Percentiles rank a stretch among this genome's conserved stretches.
phyloP scores from a whole-genome alignment of 139 green algal species.

The Ettlia oleoabundans region DNA sequence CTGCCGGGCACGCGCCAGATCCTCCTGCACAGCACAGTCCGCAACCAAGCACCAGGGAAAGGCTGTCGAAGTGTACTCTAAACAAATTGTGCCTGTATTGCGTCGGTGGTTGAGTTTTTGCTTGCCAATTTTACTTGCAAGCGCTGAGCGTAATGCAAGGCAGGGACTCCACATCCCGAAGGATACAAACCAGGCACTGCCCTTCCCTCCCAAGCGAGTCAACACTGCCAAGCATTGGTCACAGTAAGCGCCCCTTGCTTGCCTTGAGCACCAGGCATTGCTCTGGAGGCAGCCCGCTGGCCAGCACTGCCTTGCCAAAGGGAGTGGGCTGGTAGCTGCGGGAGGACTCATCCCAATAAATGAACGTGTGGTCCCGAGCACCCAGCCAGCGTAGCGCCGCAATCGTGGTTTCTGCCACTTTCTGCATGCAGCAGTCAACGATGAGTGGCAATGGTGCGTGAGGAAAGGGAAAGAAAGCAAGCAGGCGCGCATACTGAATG shows the following conservation, averaged over 20 bases:
- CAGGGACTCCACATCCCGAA: neutral
- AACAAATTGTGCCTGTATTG: too few relatives aligned
- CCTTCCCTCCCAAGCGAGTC: too few relatives aligned
- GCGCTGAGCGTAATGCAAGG: neutral
- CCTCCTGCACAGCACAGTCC: constrained; percentile 45
- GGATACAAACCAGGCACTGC: too few relatives aligned
- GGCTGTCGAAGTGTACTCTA: too few relatives aligned
- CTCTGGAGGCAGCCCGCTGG: constrained; percentile 64
- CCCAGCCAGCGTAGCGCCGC: constrained; percentile 71
- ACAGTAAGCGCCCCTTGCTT: too few relatives aligned
- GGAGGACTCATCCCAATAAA: constrained; percentile 41
- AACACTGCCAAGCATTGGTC: too few relatives aligned
- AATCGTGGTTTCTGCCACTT: constrained; percentile 53
- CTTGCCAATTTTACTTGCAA: too few relatives aligned
- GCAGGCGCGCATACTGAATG: neutral
- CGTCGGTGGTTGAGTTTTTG: too few relatives aligned
- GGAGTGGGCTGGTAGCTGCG: constrained; percentile 50
- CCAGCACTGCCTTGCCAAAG: constrained; percentile 74
- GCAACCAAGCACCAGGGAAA: too few relatives aligned
- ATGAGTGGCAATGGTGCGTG: neutral
- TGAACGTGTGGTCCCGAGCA: constrained; percentile 47
- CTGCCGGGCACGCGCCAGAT: constrained; percentile 68
- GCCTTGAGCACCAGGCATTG: constrained; percentile 58
- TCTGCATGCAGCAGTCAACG: neutral
- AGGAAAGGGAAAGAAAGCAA: neutral